Percentiles rank a stretch among this genome's conserved stretches.
phyloP scores from a whole-genome alignment of 257 asterid species.

The Solanum corneliomulleri region DNA sequence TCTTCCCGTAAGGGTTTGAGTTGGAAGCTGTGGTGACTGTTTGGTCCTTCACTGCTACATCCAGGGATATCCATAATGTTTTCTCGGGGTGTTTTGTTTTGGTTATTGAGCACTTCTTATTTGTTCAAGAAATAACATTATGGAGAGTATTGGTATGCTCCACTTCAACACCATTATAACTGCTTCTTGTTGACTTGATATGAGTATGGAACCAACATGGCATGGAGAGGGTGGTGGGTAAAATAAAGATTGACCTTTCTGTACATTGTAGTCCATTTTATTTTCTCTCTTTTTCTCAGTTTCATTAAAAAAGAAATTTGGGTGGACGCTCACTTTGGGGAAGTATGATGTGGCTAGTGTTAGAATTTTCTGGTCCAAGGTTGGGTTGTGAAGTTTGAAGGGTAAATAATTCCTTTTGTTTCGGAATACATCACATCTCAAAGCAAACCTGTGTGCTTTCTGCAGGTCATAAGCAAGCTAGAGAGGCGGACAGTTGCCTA shows the following conservation, averaged over 20 bases:
- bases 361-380: neutral
- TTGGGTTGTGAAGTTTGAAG: neutral
- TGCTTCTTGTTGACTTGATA: neutral
- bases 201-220: neutral
- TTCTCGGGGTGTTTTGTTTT: neutral
- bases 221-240: neutral
- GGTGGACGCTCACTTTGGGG: neutral
- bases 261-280: neutral
- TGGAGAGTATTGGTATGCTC: neutral
- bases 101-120: neutral
- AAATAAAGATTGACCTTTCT: neutral
- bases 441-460: neutral
- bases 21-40: neutral
- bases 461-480: slow-evolving; percentile 64
- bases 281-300: neutral
- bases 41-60: neutral
- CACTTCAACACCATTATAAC: neutral
- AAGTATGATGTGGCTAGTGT: neutral
- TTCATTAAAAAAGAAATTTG: neutral
- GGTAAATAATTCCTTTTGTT: neutral
- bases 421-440: neutral
- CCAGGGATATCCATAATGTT: neutral
- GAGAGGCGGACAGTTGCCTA: slow-evolving; percentile 76
- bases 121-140: neutral
- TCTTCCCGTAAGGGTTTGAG: neutral